phyloP scores from a whole-genome alignment of 2,329 filamentous ascomycete genomes.

The Penicillium janthinellum region DNA sequence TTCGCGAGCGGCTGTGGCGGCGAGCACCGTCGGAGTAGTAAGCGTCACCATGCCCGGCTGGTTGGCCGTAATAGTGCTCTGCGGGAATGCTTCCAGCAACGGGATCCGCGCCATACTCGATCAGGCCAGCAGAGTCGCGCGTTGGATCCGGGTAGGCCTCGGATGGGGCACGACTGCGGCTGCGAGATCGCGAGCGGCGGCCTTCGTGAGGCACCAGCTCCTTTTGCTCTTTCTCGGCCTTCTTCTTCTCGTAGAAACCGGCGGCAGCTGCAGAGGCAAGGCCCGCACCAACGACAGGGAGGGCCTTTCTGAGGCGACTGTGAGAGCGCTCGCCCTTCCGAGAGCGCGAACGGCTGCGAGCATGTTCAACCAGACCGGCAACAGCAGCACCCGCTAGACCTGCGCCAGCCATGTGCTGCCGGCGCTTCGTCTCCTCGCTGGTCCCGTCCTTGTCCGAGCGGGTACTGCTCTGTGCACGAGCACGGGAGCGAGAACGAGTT shows the following conservation, averaged over 20 bases:
- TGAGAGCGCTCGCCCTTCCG: constrained; percentile 55
- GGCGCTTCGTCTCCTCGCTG: constrained; percentile 52
- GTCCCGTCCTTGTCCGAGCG: constrained; percentile 27
- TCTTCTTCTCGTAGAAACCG: constrained; percentile 64
- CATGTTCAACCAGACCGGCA: constrained; percentile 61
- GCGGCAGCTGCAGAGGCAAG: constrained; percentile 63
- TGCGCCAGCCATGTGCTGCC: constrained; percentile 62
- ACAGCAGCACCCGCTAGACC: constrained; percentile 64
- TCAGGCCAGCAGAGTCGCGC: constrained; percentile 54
- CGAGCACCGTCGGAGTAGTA: constrained; percentile 47
- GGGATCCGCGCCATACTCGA: constrained; percentile 66
- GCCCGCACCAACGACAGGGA: constrained; percentile 63
- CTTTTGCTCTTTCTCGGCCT: constrained; percentile 59
- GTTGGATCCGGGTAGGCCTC: constrained; percentile 43
- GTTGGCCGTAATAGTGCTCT: constrained; percentile 50
- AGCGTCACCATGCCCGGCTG: constrained; percentile 36
- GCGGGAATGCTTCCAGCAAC: constrained; percentile 58
- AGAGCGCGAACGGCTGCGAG: constrained; percentile 60
- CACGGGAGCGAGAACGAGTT: constrained; percentile 49
- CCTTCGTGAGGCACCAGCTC: constrained; percentile 43
- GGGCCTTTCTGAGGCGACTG: constrained; percentile 58
- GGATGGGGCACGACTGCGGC: constrained; percentile 45
- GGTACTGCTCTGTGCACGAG: constrained; percentile 35
- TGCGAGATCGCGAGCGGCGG: constrained; percentile 51
- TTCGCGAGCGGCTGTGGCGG: constrained; percentile 53